A percentile compares a stretch with the other conserved stretches of the same genome.
phyloP scores from a whole-genome alignment of 2,329 filamentous ascomycete genomes.

The Verticillium nubilum region DNA sequence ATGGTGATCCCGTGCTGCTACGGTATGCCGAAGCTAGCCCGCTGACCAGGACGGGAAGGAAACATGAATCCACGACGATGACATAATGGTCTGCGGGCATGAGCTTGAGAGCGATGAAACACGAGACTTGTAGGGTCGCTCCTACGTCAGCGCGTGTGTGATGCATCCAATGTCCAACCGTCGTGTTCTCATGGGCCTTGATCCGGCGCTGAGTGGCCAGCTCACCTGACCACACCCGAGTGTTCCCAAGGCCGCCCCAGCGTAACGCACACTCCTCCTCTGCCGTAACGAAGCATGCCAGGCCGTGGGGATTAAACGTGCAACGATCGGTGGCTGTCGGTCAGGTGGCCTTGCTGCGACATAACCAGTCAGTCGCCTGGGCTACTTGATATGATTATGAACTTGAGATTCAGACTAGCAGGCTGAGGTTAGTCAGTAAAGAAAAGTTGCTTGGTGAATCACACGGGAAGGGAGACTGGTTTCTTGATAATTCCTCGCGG shows the following conservation, averaged over 20 bases:
- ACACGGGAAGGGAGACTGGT: not conserved
- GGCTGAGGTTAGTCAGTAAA: not conserved
- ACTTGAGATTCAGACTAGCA: not conserved
- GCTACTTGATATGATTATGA: too few species aligned
- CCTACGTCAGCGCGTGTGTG: conserved; percentile 1
- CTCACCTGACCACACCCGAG: not conserved
- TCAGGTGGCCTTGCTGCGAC: not conserved
- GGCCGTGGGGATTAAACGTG: not conserved
- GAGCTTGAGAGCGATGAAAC: not conserved
- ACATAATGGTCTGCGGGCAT: not conserved
- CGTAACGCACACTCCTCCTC: not conserved
- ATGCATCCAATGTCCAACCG: not conserved
- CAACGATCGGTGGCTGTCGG: not conserved
- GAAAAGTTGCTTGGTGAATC: not conserved
- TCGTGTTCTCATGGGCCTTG: not conserved
- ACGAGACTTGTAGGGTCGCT: not conserved
- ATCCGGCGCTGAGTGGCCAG: conserved; percentile 2
- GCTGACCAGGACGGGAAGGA: not conserved
- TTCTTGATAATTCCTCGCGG: not conserved
- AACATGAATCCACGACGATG: not conserved
- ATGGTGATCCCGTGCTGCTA: not conserved
- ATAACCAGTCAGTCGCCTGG: not conserved
- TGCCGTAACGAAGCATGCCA: not conserved
- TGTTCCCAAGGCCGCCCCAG: not conserved
- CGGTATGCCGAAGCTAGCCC: not conserved